phyloP scores from a whole-genome alignment of 176 grass and related monocot genomes.

The Aegilops bicornis region DNA sequence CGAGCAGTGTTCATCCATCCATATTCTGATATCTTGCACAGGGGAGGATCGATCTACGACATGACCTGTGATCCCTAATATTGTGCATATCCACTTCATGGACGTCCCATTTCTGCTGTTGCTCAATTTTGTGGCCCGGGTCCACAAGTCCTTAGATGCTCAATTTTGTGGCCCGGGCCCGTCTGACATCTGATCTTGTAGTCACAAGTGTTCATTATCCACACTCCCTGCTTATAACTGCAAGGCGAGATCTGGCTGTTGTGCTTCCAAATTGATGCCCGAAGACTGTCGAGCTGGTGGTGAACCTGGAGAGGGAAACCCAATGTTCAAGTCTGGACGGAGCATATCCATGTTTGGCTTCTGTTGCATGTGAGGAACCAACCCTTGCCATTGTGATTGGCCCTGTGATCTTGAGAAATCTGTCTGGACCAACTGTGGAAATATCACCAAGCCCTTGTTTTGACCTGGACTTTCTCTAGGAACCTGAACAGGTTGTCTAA shows the following conservation, averaged over 20 bases:
- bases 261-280: slow-evolving; percentile 90
- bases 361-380: slow-evolving; percentile 64
- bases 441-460: slow-evolving; percentile 73
- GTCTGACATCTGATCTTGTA: not conserved
- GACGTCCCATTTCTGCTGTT: slow-evolving; percentile 36
- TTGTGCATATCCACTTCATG: not conserved
- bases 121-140: not conserved
- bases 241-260: slow-evolving; percentile 95
- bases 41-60: not conserved
- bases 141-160: slow-evolving; percentile 14
- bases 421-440: slow-evolving; percentile 66
- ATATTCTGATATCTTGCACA: slow-evolving; percentile 23
- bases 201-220: slow-evolving; percentile 11
- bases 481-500: slow-evolving; percentile 60
- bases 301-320: slow-evolving; percentile 80
- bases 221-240: slow-evolving; percentile 58
- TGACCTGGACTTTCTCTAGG: slow-evolving; percentile 52
- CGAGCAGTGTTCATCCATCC: slow-evolving; percentile 47
- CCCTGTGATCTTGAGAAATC: slow-evolving; percentile 68
- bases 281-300: slow-evolving; percentile 72
- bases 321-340: slow-evolving; percentile 92
- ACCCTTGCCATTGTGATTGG: slow-evolving; percentile 72
- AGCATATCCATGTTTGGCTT: slow-evolving; percentile 71
- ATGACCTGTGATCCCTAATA: not conserved
- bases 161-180: not conserved